Evolutionary conservation across 768 basidiomycete species (phyloP).

Genomic region (Mycena belliarum): DNA sequence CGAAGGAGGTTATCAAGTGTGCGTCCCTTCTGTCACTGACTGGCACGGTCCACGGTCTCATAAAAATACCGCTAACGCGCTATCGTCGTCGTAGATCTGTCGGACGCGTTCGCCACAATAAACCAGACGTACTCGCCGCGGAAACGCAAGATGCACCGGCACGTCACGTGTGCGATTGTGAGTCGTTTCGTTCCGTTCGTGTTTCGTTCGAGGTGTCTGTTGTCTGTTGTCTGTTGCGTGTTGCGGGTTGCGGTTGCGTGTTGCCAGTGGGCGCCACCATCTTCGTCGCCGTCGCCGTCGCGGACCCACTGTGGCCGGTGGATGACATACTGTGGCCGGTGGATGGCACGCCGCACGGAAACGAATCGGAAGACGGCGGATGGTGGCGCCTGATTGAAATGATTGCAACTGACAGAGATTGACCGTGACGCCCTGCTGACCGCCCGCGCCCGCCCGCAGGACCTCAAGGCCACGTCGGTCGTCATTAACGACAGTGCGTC

Average conservation of each 20-base stretch:
- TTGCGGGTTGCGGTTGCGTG: no score
- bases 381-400: constrained; percentile 12
- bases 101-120: constrained; percentile 49
- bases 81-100: constrained; percentile 42
- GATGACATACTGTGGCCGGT: no score
- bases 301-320: no score
- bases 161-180: constrained; percentile 61
- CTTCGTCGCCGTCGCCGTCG: constrained; percentile 17
- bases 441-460: constrained; percentile 34
- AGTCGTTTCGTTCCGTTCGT: constrained; percentile 30
- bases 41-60: no score
- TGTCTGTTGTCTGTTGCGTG: no score
- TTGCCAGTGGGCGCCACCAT: constrained; percentile 9
- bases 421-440: no score
- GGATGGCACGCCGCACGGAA: no score
- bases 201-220: no score
- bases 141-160: constrained; percentile 49
- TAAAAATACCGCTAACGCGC: background rate
- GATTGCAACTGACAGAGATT: no score
- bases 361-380: no score
- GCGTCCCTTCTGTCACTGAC: no score
- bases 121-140: constrained; percentile 52
- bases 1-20: constrained; percentile 57
- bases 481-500: constrained; percentile 52
- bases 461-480: constrained; percentile 46